Conservation (phyloP, 75 land plant genomes). For the Selaginella tamariscina region DNA sequence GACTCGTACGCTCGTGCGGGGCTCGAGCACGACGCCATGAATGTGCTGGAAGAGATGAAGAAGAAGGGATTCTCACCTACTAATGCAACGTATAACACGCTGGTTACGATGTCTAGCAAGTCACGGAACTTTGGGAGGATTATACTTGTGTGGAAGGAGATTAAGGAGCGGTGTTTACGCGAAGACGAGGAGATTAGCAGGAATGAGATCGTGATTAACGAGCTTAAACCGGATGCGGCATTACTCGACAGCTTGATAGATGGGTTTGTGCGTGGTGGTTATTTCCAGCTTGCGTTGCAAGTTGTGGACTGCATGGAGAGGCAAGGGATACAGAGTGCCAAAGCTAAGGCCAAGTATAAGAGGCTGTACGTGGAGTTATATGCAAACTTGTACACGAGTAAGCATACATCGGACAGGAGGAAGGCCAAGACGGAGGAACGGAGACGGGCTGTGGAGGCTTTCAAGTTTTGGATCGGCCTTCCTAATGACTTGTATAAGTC, state of each 20-base stretch:
- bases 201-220: constrained; percentile 18
- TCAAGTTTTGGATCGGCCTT: constrained; percentile 95
- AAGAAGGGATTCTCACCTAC: constrained; percentile 54
- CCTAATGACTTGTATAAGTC: constrained; percentile 83
- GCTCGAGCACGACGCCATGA: constrained; percentile 54
- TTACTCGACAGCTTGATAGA: constrained; percentile 71
- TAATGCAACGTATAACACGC: constrained; percentile 64
- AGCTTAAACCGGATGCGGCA: constrained; percentile 60
- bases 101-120: constrained; percentile 57
- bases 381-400: constrained; percentile 82
- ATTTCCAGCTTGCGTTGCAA: constrained; percentile 75
- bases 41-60: constrained; percentile 49
- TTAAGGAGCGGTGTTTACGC: constrained; percentile 31
- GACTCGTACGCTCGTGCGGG: constrained; percentile 69
- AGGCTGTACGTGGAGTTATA: constrained; percentile 85
- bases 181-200: not conserved
- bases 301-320: constrained; percentile 95
- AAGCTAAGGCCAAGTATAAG: constrained; percentile 72
- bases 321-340: constrained; percentile 60
- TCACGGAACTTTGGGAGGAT: constrained; percentile 75
- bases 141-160: constrained; percentile 81
- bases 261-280: constrained; percentile 69
- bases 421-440: constrained; percentile 44
- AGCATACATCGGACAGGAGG: constrained; percentile 77
- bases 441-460: constrained; percentile 83